phyloP scores from a whole-genome alignment of 768 basidiomycete species.

The Hemileccinum impolitum region DNA sequence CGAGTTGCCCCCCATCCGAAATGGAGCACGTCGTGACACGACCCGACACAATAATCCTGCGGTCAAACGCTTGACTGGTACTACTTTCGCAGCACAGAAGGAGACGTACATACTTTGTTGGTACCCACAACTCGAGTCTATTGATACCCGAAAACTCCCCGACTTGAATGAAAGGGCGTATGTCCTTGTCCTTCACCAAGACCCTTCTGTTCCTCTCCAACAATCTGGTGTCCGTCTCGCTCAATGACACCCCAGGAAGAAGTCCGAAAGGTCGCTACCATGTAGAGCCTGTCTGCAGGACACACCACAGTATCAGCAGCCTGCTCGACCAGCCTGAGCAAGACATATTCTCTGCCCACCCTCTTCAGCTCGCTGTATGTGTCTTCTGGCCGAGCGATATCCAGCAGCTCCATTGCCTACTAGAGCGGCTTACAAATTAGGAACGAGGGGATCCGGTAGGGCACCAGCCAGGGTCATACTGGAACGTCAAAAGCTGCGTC shows the following conservation, averaged over 20 bases:
- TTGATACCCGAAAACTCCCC: no score
- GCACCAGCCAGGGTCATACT: conserved; percentile 67
- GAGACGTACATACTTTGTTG: no score
- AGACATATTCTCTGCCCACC: conserved; percentile 71
- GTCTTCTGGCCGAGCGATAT: conserved; percentile 62
- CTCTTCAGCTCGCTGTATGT: conserved; percentile 40
- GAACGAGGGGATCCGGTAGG: conserved; percentile 64
- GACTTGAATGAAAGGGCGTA: conserved; percentile 41
- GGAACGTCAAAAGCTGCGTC: conserved; percentile 51
- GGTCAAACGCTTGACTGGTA: no score
- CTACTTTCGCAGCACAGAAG: no score
- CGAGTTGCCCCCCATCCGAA: no score
- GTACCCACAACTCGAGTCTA: no score
- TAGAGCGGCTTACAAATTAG: conserved; percentile 76
- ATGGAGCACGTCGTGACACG: no score
- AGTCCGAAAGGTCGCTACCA: conserved; percentile 54
- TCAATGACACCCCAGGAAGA: conserved; percentile 44
- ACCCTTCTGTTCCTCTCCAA: conserved; percentile 71
- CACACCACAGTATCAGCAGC: conserved; percentile 57
- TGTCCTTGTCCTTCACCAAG: conserved; percentile 65
- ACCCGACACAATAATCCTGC: no score
- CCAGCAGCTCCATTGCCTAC: conserved; percentile 85
- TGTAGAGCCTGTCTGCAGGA: conserved; percentile 62
- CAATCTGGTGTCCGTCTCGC: conserved; percentile 63
- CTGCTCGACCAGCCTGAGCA: conserved; percentile 58